Conservation (phyloP, 768 basidiomycete genomes). For the Lentinula lateritia region DNA sequence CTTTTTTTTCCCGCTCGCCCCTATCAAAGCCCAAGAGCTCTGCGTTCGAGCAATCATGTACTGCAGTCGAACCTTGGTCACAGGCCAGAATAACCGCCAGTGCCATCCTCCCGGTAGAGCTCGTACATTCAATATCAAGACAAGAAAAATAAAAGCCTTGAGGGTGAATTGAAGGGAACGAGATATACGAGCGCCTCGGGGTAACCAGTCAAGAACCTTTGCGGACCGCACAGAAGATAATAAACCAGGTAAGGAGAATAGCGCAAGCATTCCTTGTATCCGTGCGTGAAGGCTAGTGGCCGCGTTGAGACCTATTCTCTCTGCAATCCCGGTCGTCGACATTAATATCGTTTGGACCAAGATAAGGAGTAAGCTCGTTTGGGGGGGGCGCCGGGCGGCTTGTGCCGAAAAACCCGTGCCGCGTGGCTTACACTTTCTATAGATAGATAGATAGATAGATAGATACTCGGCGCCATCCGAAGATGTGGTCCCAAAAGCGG, state of each 20-base stretch:
- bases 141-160: neutral
- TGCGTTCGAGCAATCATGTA: conserved; percentile 11
- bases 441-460: too few species aligned
- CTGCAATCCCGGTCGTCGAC: neutral
- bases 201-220: neutral
- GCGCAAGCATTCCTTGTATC: neutral
- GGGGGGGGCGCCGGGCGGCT: too few species aligned
- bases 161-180: neutral
- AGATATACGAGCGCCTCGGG: neutral
- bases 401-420: too few species aligned
- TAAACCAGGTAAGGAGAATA: neutral
- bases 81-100: conserved; percentile 1
- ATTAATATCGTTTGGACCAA: too few species aligned
- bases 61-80: neutral
- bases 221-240: neutral
- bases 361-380: too few species aligned
- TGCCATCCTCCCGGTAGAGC: conserved; percentile 6
- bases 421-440: too few species aligned
- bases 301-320: neutral
- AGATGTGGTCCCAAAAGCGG: too few species aligned
- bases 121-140: conserved; percentile 2
- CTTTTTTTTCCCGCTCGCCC: conserved; percentile 6
- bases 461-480: too few species aligned
- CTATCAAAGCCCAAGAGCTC: neutral
- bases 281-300: neutral